Percentiles rank a stretch among this genome's conserved stretches.
phyloP scores from a whole-genome alignment of 495 filamentous ascomycete genomes.

The Cercophora newfieldiana region DNA sequence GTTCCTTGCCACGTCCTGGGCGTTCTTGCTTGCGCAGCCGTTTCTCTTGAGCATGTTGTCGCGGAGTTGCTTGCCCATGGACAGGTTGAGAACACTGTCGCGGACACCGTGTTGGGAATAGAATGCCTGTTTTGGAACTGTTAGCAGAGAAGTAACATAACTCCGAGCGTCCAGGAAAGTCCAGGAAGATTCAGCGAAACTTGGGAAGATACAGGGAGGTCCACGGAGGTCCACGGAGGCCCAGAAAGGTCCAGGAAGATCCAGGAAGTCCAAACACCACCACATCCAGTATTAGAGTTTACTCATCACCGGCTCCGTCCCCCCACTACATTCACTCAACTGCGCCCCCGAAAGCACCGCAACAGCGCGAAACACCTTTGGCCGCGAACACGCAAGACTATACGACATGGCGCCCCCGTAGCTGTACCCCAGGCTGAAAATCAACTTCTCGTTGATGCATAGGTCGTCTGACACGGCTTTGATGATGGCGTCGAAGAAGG shows the following conservation, averaged over 20 bases:
- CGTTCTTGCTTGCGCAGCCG: conserved; percentile 38
- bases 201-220: too few relatives aligned
- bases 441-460: conserved; percentile 43
- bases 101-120: conserved; percentile 37
- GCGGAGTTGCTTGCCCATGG: conserved; percentile 35
- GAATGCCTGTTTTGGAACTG: conserved; percentile 2
- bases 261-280: too few relatives aligned
- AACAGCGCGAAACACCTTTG: conserved; percentile 42
- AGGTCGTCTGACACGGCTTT: conserved; percentile 39
- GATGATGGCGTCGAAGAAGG: conserved; percentile 42
- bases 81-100: conserved; percentile 43
- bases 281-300: too few relatives aligned
- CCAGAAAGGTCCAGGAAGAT: too few relatives aligned
- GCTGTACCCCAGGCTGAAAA: conserved; percentile 49
- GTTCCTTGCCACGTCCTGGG: conserved; percentile 32
- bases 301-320: conserved; percentile 38
- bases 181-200: too few relatives aligned
- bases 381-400: conserved; percentile 44
- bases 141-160: neutral
- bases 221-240: too few relatives aligned
- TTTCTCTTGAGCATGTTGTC: conserved; percentile 45
- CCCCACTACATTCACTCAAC: conserved; percentile 36
- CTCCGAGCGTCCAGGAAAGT: too few relatives aligned
- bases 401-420: conserved; percentile 53
- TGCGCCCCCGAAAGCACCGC: conserved; percentile 36